These are phyloP conservation scores for Amauroascus niger DNA, from an alignment of 2,329 filamentous ascomycete species.

Conservation along the genomic window DNA sequence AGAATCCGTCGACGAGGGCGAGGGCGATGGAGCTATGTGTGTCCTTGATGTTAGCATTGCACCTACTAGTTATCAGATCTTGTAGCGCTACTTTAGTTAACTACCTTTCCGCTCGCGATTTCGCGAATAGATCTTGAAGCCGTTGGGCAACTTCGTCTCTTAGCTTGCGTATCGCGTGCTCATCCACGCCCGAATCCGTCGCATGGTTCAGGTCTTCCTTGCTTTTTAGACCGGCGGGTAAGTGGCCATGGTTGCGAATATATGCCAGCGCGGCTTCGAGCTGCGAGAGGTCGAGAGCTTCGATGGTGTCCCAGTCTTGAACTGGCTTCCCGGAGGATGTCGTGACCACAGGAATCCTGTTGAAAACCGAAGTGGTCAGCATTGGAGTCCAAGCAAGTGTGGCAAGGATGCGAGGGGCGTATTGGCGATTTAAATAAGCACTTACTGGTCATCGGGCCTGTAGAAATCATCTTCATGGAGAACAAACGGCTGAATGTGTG, in stretches of 20 bases:
- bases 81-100: too few relatives aligned
- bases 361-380: background rate
- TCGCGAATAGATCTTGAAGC: conserved; percentile 13
- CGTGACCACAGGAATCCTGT: conserved; percentile 36
- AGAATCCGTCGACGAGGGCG: conserved; percentile 78
- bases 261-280: conserved; percentile 59
- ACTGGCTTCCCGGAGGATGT: conserved; percentile 48
- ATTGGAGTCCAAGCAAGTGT: background rate
- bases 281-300: conserved; percentile 60
- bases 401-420: background rate
- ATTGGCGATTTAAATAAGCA: background rate
- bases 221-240: conserved; percentile 42
- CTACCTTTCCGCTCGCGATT: background rate
- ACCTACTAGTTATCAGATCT: background rate
- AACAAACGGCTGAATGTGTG: conserved; percentile 49
- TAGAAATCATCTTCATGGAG: conserved; percentile 97
- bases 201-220: conserved; percentile 52
- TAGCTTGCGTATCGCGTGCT: conserved; percentile 22
- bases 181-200: conserved; percentile 34
- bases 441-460: conserved; percentile 60
- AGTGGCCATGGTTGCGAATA: conserved; percentile 55
- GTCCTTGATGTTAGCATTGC: background rate
- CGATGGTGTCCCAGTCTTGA: conserved; percentile 85
- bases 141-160: conserved; percentile 20
- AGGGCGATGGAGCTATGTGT: conserved; percentile 31